Evolutionary conservation across 306 rosid species (phyloP).

Genomic region (Oemleria cerasiformis): DNA sequence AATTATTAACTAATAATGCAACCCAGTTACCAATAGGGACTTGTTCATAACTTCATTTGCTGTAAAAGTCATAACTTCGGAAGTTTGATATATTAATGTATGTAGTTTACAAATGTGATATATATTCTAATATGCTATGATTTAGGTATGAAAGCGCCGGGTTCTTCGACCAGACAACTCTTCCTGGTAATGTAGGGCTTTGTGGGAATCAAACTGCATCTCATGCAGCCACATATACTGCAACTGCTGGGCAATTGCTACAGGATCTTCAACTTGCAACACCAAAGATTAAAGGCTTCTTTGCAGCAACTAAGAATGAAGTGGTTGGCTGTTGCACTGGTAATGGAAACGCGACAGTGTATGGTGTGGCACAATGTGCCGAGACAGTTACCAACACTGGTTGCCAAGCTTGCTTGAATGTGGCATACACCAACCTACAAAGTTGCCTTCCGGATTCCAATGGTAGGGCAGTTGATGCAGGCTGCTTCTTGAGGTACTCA

Average conservation of each 20-base stretch:
- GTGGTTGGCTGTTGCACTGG: background rate
- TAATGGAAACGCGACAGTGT: conserved; percentile 30
- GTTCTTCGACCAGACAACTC: conserved; percentile 36
- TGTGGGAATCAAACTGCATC: conserved; percentile 29
- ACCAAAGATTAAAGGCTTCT: conserved; percentile 38
- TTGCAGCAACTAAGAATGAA: conserved; percentile 37
- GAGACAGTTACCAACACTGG: conserved; percentile 30
- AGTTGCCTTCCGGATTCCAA: conserved; percentile 42
- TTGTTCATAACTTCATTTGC: too few species aligned
- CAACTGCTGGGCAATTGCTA: conserved; percentile 21
- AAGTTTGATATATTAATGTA: background rate
- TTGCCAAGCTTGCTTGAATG: conserved; percentile 44
- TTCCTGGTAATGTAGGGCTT: conserved; percentile 25
- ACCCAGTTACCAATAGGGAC: too few species aligned
- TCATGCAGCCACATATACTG: conserved; percentile 17
- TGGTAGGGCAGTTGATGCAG: conserved; percentile 56
- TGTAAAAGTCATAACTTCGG: background rate
- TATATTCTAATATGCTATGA: too few species aligned
- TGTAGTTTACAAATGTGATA: too few species aligned
- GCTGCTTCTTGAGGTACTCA: conserved; percentile 65
- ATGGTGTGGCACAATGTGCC: conserved; percentile 61
- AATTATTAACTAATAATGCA: too few species aligned
- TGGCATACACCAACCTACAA: conserved; percentile 34
- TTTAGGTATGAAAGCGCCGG: conserved; percentile 39
- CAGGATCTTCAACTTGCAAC: conserved; percentile 32